Percentiles rank a stretch among this genome's conserved stretches.
Conservation (phyloP, 305 asterid species). For the Lippia alba region DNA sequence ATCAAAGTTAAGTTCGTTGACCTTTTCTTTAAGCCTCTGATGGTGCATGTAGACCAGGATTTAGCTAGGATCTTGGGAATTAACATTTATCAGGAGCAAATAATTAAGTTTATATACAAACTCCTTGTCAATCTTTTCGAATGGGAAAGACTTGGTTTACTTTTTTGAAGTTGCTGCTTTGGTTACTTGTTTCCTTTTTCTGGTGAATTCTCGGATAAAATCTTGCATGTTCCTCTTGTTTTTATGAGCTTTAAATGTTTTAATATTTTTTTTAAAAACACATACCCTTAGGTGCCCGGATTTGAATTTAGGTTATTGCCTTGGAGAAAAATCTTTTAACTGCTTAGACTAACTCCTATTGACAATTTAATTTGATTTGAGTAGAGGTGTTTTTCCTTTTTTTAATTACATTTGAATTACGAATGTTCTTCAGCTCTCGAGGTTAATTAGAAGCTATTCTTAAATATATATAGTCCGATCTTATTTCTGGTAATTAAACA, state of each 20-base stretch:
- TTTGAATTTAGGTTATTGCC: no score
- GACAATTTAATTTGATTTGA: no score
- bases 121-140: constrained; percentile 7
- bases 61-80: constrained; percentile 31
- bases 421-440: not conserved
- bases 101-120: constrained; percentile 34
- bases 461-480: no score
- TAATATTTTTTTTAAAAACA: no score
- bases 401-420: not conserved
- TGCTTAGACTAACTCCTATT: no score
- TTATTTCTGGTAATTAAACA: no score
- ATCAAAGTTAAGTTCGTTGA: not conserved
- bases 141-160: constrained; percentile 13
- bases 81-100: constrained; percentile 29
- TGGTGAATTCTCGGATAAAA: not conserved
- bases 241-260: not conserved
- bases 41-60: constrained; percentile 15
- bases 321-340: no score
- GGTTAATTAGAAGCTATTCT: not conserved
- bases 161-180: not conserved
- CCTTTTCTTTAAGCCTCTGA: constrained; percentile 10
- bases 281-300: no score
- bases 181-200: not conserved
- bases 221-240: not conserved
- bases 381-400: not conserved